phyloP scores from a whole-genome alignment of 2,329 filamentous ascomycete species.

The Aspergillus clavatus region DNA sequence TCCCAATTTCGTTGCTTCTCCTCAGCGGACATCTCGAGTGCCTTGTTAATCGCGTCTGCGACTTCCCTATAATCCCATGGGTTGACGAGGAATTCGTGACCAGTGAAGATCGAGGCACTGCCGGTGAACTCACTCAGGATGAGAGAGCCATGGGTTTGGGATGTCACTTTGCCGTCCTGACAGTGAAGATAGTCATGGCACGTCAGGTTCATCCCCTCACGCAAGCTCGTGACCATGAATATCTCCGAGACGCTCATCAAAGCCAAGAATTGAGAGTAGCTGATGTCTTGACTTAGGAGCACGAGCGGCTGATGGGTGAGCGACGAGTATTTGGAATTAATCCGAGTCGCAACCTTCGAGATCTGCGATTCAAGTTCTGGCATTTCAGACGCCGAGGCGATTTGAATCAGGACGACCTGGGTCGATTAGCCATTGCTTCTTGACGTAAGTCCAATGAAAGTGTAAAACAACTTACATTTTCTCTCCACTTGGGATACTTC shows the following conservation, averaged over 20 bases:
- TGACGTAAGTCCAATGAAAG: background rate
- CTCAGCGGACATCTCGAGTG: constrained; percentile 71
- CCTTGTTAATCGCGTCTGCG: constrained; percentile 74
- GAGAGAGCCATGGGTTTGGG: constrained; percentile 77
- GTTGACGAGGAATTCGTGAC: constrained; percentile 77
- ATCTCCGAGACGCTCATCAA: constrained; percentile 82
- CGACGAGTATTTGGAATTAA: constrained; percentile 84
- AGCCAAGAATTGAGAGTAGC: constrained; percentile 86
- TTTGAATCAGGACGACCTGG: constrained; percentile 81
- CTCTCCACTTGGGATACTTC: constrained; percentile 80
- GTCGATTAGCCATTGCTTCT: constrained; percentile 1
- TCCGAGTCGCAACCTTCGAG: constrained; percentile 85
- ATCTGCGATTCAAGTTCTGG: constrained; percentile 79
- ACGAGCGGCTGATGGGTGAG: constrained; percentile 86
- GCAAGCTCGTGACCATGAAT: constrained; percentile 87
- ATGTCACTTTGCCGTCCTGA: constrained; percentile 69
- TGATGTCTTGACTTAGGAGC: constrained; percentile 88
- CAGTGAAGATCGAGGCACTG: constrained; percentile 75
- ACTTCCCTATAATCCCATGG: constrained; percentile 91
- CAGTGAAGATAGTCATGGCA: constrained; percentile 90
- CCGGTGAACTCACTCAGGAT: constrained; percentile 94
- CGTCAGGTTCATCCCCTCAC: constrained; percentile 94
- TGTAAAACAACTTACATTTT: constrained; percentile 49
- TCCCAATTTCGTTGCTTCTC: constrained; percentile 72
- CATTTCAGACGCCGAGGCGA: constrained; percentile 80